These are phyloP conservation scores for Sistotremastrum niveocremeum DNA, from an alignment of 768 basidiomycete species.

Conservation along the genomic window DNA sequence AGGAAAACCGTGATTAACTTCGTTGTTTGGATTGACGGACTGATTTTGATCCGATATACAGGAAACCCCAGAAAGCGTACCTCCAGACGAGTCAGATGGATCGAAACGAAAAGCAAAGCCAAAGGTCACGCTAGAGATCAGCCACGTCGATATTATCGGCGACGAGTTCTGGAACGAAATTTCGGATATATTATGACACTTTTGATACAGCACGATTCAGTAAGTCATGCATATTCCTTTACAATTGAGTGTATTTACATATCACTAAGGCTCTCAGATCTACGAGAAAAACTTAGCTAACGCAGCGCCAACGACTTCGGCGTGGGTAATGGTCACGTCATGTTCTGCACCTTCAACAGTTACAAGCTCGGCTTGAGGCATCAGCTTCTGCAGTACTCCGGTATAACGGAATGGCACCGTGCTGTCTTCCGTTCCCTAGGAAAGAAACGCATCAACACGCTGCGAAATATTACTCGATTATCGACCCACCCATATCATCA, in stretches of 20 bases:
- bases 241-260: too few relatives aligned
- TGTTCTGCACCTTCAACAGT: conserved; percentile 10
- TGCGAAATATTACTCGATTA: neutral
- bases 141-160: conserved; percentile 77
- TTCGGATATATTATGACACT: conserved; percentile 30
- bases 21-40: neutral
- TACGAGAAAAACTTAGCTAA: too few relatives aligned
- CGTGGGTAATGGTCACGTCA: conserved; percentile 6
- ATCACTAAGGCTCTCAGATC: too few relatives aligned
- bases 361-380: conserved; percentile 10
- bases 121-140: conserved; percentile 35
- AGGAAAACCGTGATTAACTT: conserved; percentile 38
- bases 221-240: too few relatives aligned
- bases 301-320: too few relatives aligned
- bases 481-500: conserved; percentile 6
- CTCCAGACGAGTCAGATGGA: conserved; percentile 2
- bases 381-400: conserved; percentile 4
- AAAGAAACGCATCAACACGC: neutral
- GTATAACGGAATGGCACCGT: conserved; percentile 4
- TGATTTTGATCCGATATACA: neutral
- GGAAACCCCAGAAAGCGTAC: conserved; percentile 9
- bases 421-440: conserved; percentile 11
- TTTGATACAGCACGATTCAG: too few relatives aligned
- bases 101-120: conserved; percentile 21
- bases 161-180: conserved; percentile 67